A percentile compares a stretch with the other conserved stretches of the same genome.
Conservation (phyloP, 164 flowering plant species). For the Vitis amurensis region DNA sequence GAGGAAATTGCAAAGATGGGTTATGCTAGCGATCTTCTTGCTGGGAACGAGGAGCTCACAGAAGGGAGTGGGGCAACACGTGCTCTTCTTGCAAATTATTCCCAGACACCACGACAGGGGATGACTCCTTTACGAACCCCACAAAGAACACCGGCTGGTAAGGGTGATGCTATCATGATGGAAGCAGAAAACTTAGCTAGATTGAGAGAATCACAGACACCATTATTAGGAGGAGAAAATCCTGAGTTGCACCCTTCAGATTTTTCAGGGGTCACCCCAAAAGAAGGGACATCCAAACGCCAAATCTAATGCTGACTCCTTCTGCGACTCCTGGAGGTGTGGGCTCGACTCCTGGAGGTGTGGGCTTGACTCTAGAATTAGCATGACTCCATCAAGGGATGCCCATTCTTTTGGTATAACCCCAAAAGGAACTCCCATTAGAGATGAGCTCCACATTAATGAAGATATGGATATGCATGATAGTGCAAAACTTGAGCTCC, state of each 20-base stretch:
- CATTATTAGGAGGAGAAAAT: slow-evolving; percentile 93
- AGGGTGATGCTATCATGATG: slow-evolving; percentile 98
- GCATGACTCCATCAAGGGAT: slow-evolving; percentile 90
- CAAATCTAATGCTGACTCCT: slow-evolving; percentile 88
- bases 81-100: slow-evolving; percentile 84
- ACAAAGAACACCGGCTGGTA: slow-evolving; percentile 92
- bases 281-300: slow-evolving; percentile 83
- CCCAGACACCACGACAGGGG: slow-evolving; percentile 83
- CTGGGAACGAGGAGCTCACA: slow-evolving; percentile 61
- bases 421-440: slow-evolving; percentile 85
- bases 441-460: slow-evolving; percentile 95
- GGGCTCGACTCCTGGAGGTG: slow-evolving; percentile 73
- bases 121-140: slow-evolving; percentile 90
- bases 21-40: slow-evolving; percentile 85
- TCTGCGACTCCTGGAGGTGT: slow-evolving; percentile 75
- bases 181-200: slow-evolving; percentile 96
- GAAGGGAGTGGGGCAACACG: slow-evolving; percentile 95
- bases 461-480: slow-evolving; percentile 81
- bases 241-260: slow-evolving; percentile 98
- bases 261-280: slow-evolving; percentile 98
- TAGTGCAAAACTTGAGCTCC: slow-evolving; percentile 65
- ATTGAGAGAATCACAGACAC: slow-evolving; percentile 92
- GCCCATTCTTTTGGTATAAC: slow-evolving; percentile 71
- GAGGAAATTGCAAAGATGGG: slow-evolving; percentile 98
- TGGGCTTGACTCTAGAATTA: slow-evolving; percentile 70